Evolutionary conservation across 2,329 filamentous ascomycete species (phyloP), one percentile per base, ranked within the genome.

Genomic region (Fonsecaea monophora): DNA sequence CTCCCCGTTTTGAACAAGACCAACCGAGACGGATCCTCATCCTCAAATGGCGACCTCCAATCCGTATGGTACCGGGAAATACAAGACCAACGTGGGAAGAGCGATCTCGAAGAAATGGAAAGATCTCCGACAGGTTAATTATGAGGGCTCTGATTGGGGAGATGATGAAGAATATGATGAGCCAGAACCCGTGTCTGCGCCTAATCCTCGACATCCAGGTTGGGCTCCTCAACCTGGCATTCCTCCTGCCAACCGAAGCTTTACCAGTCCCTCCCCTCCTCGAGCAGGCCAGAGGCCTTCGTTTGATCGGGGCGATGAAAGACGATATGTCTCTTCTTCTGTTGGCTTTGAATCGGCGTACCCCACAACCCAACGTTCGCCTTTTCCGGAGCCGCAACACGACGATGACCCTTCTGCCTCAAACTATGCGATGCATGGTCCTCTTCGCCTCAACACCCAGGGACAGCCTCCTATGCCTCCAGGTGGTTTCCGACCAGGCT

Each of bases 51-150:
- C 68, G 35, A 61, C 63, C 12, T 66, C 66, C n/a, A 57, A 61
- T 53, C 64, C 66, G 15, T 70, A 66, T 32, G 78, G 85, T 34
- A 86, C 84, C 32, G 48, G 59, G 45, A 61, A 50, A 30, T 97
- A 94, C 80, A 90, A 91, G 77, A 87, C 92, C 60, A 96, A 97
- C 77, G 89, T 97, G 57, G 94, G 92, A 79, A 89, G 94, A 68
- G 86, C 89, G 64, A 96, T 96, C 81, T 97, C 94, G 63, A 91
- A 90, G 80, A 96, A 96, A 86, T 98, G 94, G 94, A 90, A 94
- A 42, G 90, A 96, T 74, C 94, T 94, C 40, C 94, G 94, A 78
- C 85, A 88, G 66, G 89, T 91, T 73, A 91, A 88, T 75, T 98
- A 98, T 75, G 94, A 94, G 74, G 94, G 94, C 70, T 93, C 96